These are phyloP conservation scores for Ananas comosus DNA, from an alignment of 176 grass and related monocot species.

Conservation along the genomic window DNA sequence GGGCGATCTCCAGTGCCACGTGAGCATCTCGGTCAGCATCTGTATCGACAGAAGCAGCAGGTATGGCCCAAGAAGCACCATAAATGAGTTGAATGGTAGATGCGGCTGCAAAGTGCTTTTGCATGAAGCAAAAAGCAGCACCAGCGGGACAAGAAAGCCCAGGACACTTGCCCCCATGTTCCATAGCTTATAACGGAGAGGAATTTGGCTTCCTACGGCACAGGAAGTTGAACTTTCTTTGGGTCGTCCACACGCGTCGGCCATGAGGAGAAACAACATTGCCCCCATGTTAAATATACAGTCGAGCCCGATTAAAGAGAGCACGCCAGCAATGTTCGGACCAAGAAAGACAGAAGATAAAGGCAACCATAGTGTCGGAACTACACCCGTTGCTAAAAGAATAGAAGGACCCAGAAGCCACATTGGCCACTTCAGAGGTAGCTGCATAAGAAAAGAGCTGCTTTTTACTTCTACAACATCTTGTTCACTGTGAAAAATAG, in stretches of 20 bases:
- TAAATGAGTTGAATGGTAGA: slow-evolving; percentile 49
- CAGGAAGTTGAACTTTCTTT: slow-evolving; percentile 31
- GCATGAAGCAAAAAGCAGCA: slow-evolving; percentile 35
- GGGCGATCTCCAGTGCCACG: slow-evolving; percentile 88
- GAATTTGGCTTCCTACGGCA: slow-evolving; percentile 34
- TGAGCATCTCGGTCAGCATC: slow-evolving; percentile 75
- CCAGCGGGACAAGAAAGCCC: slow-evolving; percentile 52
- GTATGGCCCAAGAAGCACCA: slow-evolving; percentile 71
- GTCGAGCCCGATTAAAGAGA: slow-evolving; percentile 76
- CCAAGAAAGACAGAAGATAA: slow-evolving; percentile 60
- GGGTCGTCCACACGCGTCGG: slow-evolving; percentile 55
- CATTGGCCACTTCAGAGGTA: slow-evolving; percentile 57
- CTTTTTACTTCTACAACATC: slow-evolving; percentile 44
- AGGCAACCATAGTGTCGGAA: slow-evolving; percentile 83
- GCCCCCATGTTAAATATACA: slow-evolving; percentile 91
- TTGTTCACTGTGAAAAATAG: slow-evolving; percentile 43
- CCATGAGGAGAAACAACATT: slow-evolving; percentile 91
- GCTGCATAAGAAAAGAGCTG: slow-evolving; percentile 17
- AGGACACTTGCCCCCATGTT: slow-evolving; percentile 48
- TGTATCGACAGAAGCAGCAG: slow-evolving; percentile 69
- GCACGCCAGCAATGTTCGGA: slow-evolving; percentile 64
- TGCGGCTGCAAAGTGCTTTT: slow-evolving; percentile 55
- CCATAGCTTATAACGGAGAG: slow-evolving; percentile 52
- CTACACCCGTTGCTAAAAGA: slow-evolving; percentile 69
- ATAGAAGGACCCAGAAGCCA: slow-evolving; percentile 76